phyloP scores from a whole-genome alignment of 306 rosid species.

The Potentilla sterilis region DNA sequence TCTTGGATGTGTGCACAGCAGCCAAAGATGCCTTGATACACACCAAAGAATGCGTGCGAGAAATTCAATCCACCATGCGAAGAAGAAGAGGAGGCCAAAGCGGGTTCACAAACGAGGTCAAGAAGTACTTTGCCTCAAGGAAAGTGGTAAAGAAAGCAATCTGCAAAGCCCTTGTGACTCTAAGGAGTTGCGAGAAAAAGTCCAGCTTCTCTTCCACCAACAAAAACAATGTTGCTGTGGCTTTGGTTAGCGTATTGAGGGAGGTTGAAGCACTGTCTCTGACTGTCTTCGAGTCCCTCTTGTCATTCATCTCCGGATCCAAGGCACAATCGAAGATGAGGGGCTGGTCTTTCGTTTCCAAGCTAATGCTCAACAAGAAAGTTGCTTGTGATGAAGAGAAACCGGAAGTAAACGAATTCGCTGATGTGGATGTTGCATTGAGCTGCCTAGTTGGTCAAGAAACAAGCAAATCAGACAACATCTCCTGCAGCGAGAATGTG shows the following conservation, averaged over 20 bases:
- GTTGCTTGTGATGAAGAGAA: conserved; percentile 27
- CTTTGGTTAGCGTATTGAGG: conserved; percentile 28
- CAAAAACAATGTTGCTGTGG: conserved; percentile 24
- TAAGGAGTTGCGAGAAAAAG: conserved; percentile 26
- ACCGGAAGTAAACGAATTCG: conserved; percentile 33
- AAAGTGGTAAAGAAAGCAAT: conserved; percentile 46
- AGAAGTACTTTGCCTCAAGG: conserved; percentile 45
- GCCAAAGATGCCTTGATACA: conserved; percentile 51
- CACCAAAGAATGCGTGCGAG: conserved; percentile 48
- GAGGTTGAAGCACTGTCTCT: conserved; percentile 38
- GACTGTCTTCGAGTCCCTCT: conserved; percentile 39
- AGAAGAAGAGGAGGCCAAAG: conserved; percentile 34
- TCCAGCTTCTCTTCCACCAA: conserved; percentile 1
- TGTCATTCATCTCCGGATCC: conserved; percentile 38
- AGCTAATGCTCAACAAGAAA: conserved; percentile 35
- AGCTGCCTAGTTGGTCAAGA: conserved; percentile 18
- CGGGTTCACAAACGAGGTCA: conserved; percentile 35
- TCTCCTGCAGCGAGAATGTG: conserved; percentile 15
- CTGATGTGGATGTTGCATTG: conserved; percentile 36
- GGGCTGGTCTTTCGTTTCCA: conserved; percentile 43
- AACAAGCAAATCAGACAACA: conserved; percentile 25
- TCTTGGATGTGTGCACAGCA: conserved; percentile 42
- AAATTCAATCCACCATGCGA: conserved; percentile 48
- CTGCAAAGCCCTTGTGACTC: conserved; percentile 35
- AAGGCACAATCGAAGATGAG: conserved; percentile 26